Evolutionary conservation across 139 green algal genomes (phyloP).

Genomic region (Chlamydomonas sp.): DNA sequence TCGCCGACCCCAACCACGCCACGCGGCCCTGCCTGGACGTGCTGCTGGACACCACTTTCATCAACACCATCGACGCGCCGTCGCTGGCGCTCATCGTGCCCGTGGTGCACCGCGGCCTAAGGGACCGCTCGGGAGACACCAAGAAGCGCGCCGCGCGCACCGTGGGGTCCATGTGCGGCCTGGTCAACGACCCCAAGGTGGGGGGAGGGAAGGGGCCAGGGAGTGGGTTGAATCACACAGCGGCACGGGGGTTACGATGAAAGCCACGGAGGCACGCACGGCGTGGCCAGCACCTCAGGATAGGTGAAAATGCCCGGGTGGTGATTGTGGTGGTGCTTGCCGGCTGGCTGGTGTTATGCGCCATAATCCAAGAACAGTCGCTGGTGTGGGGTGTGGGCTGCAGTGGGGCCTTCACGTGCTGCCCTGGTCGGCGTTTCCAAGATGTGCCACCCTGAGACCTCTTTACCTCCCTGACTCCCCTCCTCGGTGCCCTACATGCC

Average conservation of each 20-base stretch:
- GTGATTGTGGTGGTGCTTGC: too few species aligned
- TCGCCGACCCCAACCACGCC: conserved; percentile 85
- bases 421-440: too few species aligned
- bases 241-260: background rate
- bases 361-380: too few species aligned
- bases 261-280: too few species aligned
- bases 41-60: conserved; percentile 92
- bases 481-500: background rate
- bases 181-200: conserved; percentile 92
- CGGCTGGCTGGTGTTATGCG: too few species aligned
- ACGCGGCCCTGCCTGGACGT: conserved; percentile 72
- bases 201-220: background rate
- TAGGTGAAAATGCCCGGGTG: too few species aligned
- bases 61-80: conserved; percentile 96
- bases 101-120: conserved; percentile 90
- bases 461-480: background rate
- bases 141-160: conserved; percentile 96
- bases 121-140: conserved; percentile 89
- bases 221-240: background rate
- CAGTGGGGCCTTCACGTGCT: too few species aligned
- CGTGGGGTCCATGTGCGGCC: conserved; percentile 92
- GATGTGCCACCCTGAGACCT: background rate
- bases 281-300: too few species aligned
- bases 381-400: too few species aligned
- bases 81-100: conserved; percentile 95